Conservation (phyloP, 139 green algal species). For the Astrephomene gubernaculifera region DNA sequence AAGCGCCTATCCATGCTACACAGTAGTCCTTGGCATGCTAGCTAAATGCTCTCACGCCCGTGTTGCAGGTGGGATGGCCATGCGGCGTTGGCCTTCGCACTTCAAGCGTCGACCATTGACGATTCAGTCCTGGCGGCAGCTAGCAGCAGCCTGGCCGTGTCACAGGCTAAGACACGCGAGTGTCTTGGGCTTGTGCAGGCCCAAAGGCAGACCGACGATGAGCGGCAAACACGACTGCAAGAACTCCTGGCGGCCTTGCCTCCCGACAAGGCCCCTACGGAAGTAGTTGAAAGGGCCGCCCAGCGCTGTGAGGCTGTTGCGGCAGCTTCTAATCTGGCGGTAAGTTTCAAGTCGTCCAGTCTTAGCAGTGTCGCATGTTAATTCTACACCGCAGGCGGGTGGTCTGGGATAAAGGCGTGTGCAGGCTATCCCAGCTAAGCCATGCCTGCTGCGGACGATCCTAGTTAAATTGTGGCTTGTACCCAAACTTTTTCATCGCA, state of each 20-base stretch:
- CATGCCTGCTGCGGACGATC: no score
- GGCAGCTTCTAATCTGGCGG: not conserved
- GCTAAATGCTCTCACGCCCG: no score
- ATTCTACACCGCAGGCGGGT: no score
- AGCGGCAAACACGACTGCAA: not conserved
- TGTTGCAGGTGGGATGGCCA: slow-evolving; percentile 31
- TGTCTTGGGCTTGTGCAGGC: not conserved
- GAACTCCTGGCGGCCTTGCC: not conserved
- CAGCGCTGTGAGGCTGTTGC: not conserved
- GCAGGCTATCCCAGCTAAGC: no score
- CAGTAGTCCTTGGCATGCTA: no score
- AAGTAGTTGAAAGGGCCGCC: not conserved
- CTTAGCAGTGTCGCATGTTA: no score
- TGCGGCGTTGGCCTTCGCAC: not conserved
- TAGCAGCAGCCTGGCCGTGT: not conserved
- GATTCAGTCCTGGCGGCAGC: not conserved
- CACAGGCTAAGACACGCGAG: not conserved
- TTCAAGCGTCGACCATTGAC: not conserved
- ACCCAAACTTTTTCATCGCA: not conserved
- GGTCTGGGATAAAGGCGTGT: no score
- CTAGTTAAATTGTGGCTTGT: no score
- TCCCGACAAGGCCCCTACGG: not conserved
- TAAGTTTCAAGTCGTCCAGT: no score
- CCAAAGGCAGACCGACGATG: not conserved
- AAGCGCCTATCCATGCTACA: no score